A percentile compares a stretch with the other conserved stretches of the same genome.
Conservation (phyloP, 225 moss, liverwort and hornwort genomes). For the Pleurozium schreberi region DNA sequence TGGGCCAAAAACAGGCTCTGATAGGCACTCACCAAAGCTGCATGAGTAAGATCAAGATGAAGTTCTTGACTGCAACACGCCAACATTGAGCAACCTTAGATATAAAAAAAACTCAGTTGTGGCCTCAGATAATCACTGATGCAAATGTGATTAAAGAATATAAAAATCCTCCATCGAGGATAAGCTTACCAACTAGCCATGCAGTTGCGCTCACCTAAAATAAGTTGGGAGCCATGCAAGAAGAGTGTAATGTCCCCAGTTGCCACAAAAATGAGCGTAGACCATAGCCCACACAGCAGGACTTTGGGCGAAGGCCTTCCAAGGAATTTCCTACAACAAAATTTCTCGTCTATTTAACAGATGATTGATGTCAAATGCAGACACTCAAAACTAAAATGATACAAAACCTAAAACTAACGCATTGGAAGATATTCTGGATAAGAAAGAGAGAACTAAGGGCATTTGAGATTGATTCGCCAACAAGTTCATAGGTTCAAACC, state of each 20-base stretch:
- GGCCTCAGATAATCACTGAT: neutral
- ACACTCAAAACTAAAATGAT: neutral
- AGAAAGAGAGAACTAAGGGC: neutral
- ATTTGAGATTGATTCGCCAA: neutral
- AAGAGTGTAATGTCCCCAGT: slow-evolving; percentile 61
- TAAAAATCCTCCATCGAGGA: neutral
- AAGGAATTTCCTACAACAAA: slow-evolving; percentile 50
- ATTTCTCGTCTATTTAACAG: neutral
- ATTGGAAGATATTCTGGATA: neutral
- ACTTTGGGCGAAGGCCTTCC: slow-evolving; percentile 72
- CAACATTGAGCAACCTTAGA: neutral
- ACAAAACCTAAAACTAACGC: neutral
- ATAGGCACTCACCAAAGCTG: slow-evolving; percentile 32
- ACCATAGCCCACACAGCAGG: slow-evolving; percentile 96
- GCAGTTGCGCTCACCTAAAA: slow-evolving; percentile 20
- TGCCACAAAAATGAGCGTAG: slow-evolving; percentile 96
- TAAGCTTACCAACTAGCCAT: neutral
- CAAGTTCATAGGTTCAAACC: neutral
- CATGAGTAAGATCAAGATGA: slow-evolving; percentile 41
- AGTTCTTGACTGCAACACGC: slow-evolving; percentile 35
- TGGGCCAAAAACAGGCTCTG: neutral
- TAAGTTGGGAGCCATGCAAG: slow-evolving; percentile 59
- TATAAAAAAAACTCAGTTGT: neutral
- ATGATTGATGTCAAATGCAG: neutral
- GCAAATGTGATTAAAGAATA: neutral